phyloP scores from a whole-genome alignment of 305 asterid genomes.

The Fraxinus platypoda region DNA sequence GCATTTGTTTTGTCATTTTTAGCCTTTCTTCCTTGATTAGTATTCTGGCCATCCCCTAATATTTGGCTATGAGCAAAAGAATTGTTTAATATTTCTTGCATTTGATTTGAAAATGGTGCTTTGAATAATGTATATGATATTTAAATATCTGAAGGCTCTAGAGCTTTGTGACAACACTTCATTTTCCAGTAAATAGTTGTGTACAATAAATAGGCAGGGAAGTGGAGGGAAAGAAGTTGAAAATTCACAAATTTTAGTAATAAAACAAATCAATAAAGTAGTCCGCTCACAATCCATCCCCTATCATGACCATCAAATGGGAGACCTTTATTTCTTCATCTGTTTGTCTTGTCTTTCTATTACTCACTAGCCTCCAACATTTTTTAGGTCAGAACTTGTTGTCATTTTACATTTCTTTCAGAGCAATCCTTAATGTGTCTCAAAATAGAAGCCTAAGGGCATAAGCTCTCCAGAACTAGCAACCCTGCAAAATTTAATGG shows the following conservation, averaged over 20 bases:
- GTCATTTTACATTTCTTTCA: neutral
- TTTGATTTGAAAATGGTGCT: neutral
- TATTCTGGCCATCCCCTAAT: conserved; percentile 5
- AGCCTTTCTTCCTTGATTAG: neutral
- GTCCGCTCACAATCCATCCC: neutral
- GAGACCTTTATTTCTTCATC: neutral
- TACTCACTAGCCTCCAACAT: neutral
- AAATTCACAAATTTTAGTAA: neutral
- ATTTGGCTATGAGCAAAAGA: neutral
- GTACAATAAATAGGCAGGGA: neutral
- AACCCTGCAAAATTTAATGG: neutral
- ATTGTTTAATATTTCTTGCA: neutral
- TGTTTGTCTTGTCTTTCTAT: neutral
- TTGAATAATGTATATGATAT: neutral
- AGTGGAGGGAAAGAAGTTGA: neutral
- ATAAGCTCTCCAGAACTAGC: neutral
- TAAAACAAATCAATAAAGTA: neutral
- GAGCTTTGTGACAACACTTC: neutral
- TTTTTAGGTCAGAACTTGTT: neutral
- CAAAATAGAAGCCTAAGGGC: neutral
- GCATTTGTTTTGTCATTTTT: conserved; percentile 8
- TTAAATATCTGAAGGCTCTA: neutral
- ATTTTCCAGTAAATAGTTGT: neutral
- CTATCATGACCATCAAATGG: neutral
- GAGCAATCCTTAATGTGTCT: neutral